Evolutionary conservation across 257 asterid genomes (phyloP).

Genomic region (Echium plantagineum): DNA sequence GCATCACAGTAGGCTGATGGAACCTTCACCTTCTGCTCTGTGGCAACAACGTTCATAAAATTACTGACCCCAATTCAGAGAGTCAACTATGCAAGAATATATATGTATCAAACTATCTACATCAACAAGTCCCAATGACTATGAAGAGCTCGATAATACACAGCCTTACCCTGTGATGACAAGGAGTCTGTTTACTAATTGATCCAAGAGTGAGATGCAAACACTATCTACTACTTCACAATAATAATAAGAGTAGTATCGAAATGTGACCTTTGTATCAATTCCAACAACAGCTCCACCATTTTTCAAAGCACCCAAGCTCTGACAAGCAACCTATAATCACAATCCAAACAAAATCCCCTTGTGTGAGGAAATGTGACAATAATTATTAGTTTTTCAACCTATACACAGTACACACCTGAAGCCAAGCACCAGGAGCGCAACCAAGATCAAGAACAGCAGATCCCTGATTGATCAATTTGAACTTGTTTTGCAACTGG

Average conservation of each 20-base stretch:
- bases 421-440: slow-evolving; percentile 99
- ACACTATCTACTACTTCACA: too few relatives aligned
- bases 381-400: too few relatives aligned
- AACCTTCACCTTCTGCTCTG: slow-evolving; percentile 89
- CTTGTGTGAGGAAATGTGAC: too few relatives aligned
- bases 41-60: slow-evolving; percentile 15
- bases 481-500: slow-evolving; percentile 78
- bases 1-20: slow-evolving; percentile 70
- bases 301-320: slow-evolving; percentile 52
- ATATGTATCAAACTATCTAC: not conserved
- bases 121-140: too few relatives aligned
- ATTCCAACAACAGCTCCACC: slow-evolving; percentile 82
- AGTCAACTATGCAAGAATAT: not conserved
- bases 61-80: not conserved
- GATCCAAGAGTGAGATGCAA: too few relatives aligned
- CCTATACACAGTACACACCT: slow-evolving; percentile 22
- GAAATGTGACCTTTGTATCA: slow-evolving; percentile 46
- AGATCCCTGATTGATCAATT: slow-evolving; percentile 56
- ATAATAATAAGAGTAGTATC: too few relatives aligned
- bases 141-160: too few relatives aligned
- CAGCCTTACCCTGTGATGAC: too few relatives aligned
- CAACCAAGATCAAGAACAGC: slow-evolving; percentile 91
- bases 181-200: too few relatives aligned
- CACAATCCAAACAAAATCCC: too few relatives aligned
- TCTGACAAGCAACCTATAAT: slow-evolving; percentile 76